Conservation (phyloP, 2,329 filamentous ascomycete genomes). For the Emergomyces africanus region DNA sequence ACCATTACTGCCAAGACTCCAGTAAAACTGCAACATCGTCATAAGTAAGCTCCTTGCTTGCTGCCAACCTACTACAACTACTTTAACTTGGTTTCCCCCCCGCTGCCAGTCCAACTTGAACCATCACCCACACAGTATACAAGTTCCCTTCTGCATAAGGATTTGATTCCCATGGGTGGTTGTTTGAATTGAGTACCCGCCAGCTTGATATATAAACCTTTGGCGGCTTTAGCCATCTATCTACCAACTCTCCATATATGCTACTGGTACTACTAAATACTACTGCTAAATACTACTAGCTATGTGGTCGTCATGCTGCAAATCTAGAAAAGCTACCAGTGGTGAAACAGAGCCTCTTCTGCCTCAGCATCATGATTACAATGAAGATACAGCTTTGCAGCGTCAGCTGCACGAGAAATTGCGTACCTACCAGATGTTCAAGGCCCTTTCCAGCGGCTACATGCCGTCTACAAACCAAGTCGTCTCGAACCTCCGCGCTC, state of each 20-base stretch:
- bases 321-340: slow-evolving; percentile 39
- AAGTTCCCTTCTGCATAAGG: background rate
- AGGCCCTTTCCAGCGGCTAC: slow-evolving; percentile 68
- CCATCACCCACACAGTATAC: background rate
- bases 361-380: slow-evolving; percentile 49
- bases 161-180: too few relatives aligned
- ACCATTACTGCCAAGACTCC: background rate
- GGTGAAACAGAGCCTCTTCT: slow-evolving; percentile 66
- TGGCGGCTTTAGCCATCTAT: background rate
- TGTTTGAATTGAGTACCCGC: background rate
- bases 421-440: slow-evolving; percentile 83
- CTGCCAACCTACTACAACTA: background rate
- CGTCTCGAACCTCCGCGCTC: slow-evolving; percentile 64
- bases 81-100: background rate
- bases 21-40: background rate
- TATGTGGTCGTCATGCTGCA: slow-evolving; percentile 51
- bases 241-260: background rate
- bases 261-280: background rate
- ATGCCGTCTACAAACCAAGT: slow-evolving; percentile 85
- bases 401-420: slow-evolving; percentile 73
- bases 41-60: too few relatives aligned
- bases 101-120: background rate
- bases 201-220: background rate
- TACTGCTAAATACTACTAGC: slow-evolving; percentile 4
- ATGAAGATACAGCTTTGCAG: slow-evolving; percentile 55